Conservation (phyloP, 2,329 filamentous ascomycete genomes). For the Exophiala aquamarina region DNA sequence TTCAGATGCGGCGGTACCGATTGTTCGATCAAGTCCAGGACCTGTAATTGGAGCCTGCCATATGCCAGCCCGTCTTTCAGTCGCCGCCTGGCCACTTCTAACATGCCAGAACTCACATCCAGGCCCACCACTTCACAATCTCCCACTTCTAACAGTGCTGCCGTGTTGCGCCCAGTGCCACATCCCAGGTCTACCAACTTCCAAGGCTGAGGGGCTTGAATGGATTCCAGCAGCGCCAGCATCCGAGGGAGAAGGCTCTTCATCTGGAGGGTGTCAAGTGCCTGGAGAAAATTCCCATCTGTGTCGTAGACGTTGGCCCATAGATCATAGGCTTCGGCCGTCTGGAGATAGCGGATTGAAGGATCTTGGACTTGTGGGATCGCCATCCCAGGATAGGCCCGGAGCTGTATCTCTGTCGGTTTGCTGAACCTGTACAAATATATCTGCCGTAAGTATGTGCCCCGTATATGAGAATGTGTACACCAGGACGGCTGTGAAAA, state of each 20-base stretch:
- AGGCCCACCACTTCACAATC: conserved; percentile 50
- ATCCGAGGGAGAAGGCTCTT: conserved; percentile 51
- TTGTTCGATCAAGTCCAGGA: conserved; percentile 42
- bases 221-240: conserved; percentile 34
- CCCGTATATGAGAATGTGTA: too few relatives aligned
- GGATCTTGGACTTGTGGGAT: conserved; percentile 18
- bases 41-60: conserved; percentile 30
- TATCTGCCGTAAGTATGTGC: too few relatives aligned
- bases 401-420: too few relatives aligned
- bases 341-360: conserved; percentile 36
- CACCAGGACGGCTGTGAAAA: too few relatives aligned
- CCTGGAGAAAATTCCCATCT: conserved; percentile 67
- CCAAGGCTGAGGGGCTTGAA: conserved; percentile 21
- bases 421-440: too few relatives aligned
- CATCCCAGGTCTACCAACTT: conserved; percentile 63
- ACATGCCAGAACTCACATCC: conserved; percentile 59
- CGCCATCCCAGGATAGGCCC: conserved; percentile 1
- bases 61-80: conserved; percentile 1
- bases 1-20: conserved; percentile 24
- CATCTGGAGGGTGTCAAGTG: conserved; percentile 61
- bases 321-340: conserved; percentile 47
- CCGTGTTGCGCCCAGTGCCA: conserved; percentile 65
- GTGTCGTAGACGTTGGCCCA: conserved; percentile 62
- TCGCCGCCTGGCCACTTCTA: conserved; percentile 48
- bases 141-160: conserved; percentile 36